These are phyloP conservation scores for Scedosporium boydii DNA, from an alignment of 2,329 filamentous ascomycete genomes.

Conservation along the genomic window DNA sequence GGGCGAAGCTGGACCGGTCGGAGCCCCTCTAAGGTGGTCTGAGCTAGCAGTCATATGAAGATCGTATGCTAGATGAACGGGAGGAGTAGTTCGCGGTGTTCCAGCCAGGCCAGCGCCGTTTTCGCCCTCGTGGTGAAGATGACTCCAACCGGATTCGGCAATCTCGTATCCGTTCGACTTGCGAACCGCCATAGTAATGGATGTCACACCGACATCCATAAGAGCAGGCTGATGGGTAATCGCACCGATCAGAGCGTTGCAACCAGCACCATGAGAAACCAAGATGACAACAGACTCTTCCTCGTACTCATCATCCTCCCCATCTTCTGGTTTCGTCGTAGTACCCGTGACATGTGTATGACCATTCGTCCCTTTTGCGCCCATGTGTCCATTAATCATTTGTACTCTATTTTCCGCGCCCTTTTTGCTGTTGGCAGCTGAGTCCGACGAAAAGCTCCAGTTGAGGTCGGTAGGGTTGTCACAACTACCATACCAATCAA, in stretches of 20 bases:
- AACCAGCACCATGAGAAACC: constrained; percentile 90
- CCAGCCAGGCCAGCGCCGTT: constrained; percentile 12
- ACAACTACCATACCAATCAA: constrained; percentile 68
- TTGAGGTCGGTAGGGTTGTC: constrained; percentile 42
- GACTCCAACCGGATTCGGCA: constrained; percentile 11
- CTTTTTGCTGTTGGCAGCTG: constrained; percentile 21
- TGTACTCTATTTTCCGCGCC: constrained; percentile 21
- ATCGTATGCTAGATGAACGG: constrained; percentile 57
- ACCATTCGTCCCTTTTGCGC: constrained; percentile 11
- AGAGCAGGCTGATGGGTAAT: constrained; percentile 86
- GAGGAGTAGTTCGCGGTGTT: constrained; percentile 11
- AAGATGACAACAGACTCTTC: constrained; percentile 74
- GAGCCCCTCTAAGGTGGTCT: constrained; percentile 50
- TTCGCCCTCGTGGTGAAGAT: constrained; percentile 8
- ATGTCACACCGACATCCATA: constrained; percentile 82
- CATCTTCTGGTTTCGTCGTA: constrained; percentile 10
- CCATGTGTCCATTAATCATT: constrained; percentile 12
- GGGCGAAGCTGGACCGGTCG: constrained; percentile 22
- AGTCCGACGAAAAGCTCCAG: constrained; percentile 23
- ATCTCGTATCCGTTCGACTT: constrained; percentile 36
- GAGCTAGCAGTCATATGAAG: constrained; percentile 65
- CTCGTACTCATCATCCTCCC: constrained; percentile 49
- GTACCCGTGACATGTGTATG: neutral
- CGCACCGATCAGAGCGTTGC: constrained; percentile 88
- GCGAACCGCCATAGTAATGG: constrained; percentile 76